Evolutionary conservation across 202 grass and related monocot species (phyloP).

Genomic region (Musa balbisiana): DNA sequence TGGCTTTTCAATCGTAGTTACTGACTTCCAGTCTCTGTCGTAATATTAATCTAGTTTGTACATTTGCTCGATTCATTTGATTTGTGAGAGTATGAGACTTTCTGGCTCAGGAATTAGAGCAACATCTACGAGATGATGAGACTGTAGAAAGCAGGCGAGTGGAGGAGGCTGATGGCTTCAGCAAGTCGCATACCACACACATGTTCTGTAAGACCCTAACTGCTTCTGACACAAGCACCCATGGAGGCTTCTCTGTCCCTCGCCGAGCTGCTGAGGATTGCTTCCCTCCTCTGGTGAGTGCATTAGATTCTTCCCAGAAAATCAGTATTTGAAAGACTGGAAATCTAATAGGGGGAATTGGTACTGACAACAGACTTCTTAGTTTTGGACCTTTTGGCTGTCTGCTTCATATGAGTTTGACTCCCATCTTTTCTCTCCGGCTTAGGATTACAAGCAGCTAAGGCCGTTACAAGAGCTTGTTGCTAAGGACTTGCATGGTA

Average conservation of each 20-base stretch:
- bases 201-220: slow-evolving; percentile 24
- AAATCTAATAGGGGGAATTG: background rate
- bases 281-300: slow-evolving; percentile 16
- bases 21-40: too few species aligned
- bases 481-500: slow-evolving; percentile 19
- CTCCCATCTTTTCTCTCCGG: background rate
- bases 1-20: too few species aligned
- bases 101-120: slow-evolving; percentile 8
- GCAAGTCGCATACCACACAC: background rate
- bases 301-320: background rate
- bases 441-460: slow-evolving; percentile 17
- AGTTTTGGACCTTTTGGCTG: background rate
- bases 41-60: too few species aligned
- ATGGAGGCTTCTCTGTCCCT: slow-evolving; percentile 23
- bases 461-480: slow-evolving; percentile 20
- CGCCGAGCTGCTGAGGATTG: slow-evolving; percentile 23
- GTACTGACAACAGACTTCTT: background rate
- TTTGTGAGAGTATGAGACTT: background rate
- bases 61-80: too few species aligned
- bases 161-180: background rate
- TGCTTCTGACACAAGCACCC: slow-evolving; percentile 21
- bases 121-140: background rate
- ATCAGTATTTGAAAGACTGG: background rate
- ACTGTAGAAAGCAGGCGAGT: background rate
- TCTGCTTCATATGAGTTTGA: background rate